phyloP scores from a whole-genome alignment of 805 yeast species.

The Kockiozyma suomiensis region DNA sequence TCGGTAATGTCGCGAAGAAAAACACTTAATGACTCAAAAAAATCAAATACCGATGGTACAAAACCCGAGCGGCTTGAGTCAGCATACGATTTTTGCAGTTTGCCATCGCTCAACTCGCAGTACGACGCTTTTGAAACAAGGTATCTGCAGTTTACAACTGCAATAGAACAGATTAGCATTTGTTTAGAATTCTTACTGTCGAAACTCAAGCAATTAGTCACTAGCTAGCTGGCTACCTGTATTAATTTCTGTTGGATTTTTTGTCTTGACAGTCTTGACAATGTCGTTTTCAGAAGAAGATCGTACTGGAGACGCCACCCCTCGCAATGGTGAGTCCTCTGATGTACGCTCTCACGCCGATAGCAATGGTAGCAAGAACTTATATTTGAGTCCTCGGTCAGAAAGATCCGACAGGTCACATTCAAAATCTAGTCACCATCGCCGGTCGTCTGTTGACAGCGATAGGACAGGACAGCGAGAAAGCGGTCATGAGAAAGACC shows the following conservation, averaged over 20 bases:
- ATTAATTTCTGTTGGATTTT: too few species aligned
- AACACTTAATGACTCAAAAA: not conserved
- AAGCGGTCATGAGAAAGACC: conserved; percentile 4
- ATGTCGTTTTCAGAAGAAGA: not conserved
- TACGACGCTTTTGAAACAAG: too few species aligned
- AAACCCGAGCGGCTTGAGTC: not conserved
- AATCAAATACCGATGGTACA: not conserved
- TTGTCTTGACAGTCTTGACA: too few species aligned
- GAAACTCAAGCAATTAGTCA: too few species aligned
- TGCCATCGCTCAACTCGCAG: not conserved
- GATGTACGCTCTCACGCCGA: conserved; percentile 10
- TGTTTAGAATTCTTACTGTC: too few species aligned
- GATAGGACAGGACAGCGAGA: conserved; percentile 13
- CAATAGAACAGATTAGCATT: too few species aligned
- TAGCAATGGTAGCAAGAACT: not conserved
- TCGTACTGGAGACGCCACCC: not conserved
- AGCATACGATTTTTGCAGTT: not conserved
- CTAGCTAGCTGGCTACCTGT: too few species aligned
- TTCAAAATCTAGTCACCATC: conserved; percentile 12
- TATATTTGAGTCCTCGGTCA: conserved; percentile 8
- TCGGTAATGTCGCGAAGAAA: not conserved
- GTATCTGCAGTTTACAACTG: too few species aligned
- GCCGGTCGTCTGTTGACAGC: conserved; percentile 16
- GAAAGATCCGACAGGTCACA: conserved; percentile 20
- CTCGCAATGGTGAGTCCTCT: conserved; percentile 7